phyloP scores from a whole-genome alignment of 2,329 filamentous ascomycete genomes.

The Pestalotiopsis sp. region DNA sequence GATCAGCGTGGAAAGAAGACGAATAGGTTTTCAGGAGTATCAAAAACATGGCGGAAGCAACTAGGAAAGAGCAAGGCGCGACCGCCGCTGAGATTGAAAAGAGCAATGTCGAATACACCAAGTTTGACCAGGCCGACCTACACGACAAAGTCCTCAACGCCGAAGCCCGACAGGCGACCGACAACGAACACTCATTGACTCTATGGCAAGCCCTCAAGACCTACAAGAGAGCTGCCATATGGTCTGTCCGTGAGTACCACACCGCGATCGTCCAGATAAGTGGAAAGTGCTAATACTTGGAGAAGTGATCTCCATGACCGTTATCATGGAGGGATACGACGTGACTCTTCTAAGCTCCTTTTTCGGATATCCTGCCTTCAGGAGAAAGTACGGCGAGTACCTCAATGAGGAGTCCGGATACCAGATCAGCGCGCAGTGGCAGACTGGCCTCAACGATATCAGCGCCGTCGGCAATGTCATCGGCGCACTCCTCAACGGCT shows the following conservation, averaged over 20 bases:
- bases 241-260: conserved; percentile 38
- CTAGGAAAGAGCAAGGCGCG: neutral
- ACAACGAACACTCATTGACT: conserved; percentile 38
- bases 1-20: neutral
- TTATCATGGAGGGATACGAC: conserved; percentile 57
- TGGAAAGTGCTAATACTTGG: conserved; percentile 35
- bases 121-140: conserved; percentile 35
- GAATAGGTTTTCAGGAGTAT: neutral
- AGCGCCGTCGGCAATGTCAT: conserved; percentile 40
- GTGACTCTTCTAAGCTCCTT: conserved; percentile 49
- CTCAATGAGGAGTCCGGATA: conserved; percentile 31
- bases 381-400: conserved; percentile 42
- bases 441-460: conserved; percentile 47
- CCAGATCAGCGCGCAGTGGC: conserved; percentile 54
- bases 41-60: conserved; percentile 3
- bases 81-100: conserved; percentile 29
- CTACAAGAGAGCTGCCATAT: conserved; percentile 42
- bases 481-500: conserved; percentile 45
- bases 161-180: conserved; percentile 38
- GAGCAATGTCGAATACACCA: conserved; percentile 30
- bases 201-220: conserved; percentile 39
- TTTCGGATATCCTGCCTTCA: conserved; percentile 44
- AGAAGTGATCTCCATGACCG: conserved; percentile 31
- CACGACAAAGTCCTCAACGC: conserved; percentile 41
- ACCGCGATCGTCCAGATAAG: neutral